Evolutionary conservation across 192 early-diverging fungal genomes (phyloP).

Genomic region (Backusella sp.): DNA sequence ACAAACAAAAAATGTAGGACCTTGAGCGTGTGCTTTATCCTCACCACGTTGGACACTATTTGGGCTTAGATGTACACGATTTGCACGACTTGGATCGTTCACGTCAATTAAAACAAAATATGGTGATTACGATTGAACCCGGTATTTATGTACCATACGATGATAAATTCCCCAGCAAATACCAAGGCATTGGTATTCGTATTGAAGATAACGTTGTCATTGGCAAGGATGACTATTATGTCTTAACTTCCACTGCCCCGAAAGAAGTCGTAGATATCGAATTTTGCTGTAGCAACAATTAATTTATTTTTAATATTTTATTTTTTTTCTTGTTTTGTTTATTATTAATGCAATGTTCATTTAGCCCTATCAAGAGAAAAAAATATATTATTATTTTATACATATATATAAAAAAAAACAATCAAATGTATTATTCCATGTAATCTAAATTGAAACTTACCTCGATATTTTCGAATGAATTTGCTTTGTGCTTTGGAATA

Average conservation of each 20-base stretch:
- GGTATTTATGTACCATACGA: conserved; percentile 88
- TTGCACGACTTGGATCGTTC: conserved; percentile 71
- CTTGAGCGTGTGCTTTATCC: conserved; percentile 81
- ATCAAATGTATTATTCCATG: not conserved
- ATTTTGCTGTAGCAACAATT: conserved; percentile 39
- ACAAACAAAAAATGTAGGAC: conserved; percentile 47
- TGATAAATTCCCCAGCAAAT: conserved; percentile 70
- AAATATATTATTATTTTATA: not conserved
- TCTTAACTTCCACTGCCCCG: conserved; percentile 74
- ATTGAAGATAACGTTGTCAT: conserved; percentile 96
- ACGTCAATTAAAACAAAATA: conserved; percentile 66
- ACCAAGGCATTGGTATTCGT: conserved; percentile 88
- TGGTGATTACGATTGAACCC: conserved; percentile 96
- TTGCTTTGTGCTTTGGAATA: conserved; percentile 93
- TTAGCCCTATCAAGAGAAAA: not conserved
- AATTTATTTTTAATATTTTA: conserved; percentile 7
- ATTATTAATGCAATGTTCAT: not conserved
- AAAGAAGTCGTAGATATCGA: conserved; percentile 81
- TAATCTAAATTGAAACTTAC: not conserved
- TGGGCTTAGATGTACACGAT: conserved; percentile 97
- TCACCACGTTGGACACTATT: conserved; percentile 93
- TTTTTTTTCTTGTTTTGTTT: not conserved
- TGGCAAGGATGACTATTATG: conserved; percentile 61
- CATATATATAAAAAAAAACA: not conserved
- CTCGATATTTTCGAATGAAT: conserved; percentile 49